Evolutionary conservation across 179 eudicot species (phyloP), one percentile per base, ranked within the genome.

Genomic region (Beta corolliflora): DNA sequence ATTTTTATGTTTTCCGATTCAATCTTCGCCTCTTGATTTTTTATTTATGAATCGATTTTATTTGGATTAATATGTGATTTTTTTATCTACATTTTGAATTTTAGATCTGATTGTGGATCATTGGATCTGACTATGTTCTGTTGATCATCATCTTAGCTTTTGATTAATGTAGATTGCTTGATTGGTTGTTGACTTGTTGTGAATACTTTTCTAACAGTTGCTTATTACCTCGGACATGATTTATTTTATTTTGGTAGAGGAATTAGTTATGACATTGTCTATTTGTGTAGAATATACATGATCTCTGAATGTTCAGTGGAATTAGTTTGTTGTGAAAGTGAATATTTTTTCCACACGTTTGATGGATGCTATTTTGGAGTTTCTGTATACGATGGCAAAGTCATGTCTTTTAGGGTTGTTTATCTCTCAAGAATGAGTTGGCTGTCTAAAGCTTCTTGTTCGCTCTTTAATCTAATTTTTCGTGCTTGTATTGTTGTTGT

Each of bases 61-160:
- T n/a, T n/a, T n/a, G n/a, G 13, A n/a, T 52, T 0, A 5, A 7
- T 19, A 21, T 16, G n/a, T 29, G 1, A 13, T 65, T 29, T 50
- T 53, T 45, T 15, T 11, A 46, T 29, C n/a, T 45, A 56, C 21
- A 44, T 25, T 66, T 77, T 53, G 18, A 9, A 59, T 46, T 81
- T 58, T 58, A 45, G 80, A 76, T 82, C 77, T 82, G 71, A 18
- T 14, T 78, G 14, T 41, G 59, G 82, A 61, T 79, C 19, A 52
- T 58, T 64, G 59, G 83, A 80, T 80, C 78, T 73, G 60, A 16
- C 2, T 68, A 14, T 55, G 11, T 4, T 54, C 12, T 12, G 2
- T 1, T 5, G 13, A 8, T 5, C 11, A 54, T 8, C 14, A 54
- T 19, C 7, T 5, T 71, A 46, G 16, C 6, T 50, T 71, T 45